Conservation (phyloP, 2,329 filamentous ascomycete genomes). For the Zymoseptoria ardabiliae region DNA sequence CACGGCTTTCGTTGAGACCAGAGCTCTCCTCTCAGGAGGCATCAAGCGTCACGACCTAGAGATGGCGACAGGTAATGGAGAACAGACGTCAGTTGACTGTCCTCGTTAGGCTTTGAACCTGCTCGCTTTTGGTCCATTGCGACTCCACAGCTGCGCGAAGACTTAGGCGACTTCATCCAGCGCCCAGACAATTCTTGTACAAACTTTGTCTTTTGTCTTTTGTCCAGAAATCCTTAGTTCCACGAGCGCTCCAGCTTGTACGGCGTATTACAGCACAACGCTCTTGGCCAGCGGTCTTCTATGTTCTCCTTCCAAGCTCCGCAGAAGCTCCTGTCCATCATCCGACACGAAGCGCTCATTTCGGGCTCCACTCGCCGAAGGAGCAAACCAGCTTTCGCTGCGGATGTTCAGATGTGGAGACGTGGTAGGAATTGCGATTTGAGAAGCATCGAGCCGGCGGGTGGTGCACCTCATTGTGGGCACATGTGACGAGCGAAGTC, state of each 20-base stretch:
- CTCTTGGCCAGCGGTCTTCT: conserved; percentile 76
- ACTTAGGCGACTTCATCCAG: too few relatives aligned
- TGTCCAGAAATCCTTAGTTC: conserved; percentile 59
- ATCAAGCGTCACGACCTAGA: not conserved
- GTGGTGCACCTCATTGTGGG: not conserved
- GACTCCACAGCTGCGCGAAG: too few relatives aligned
- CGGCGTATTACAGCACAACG: conserved; percentile 68
- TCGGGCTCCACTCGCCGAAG: conserved; percentile 30
- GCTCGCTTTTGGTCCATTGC: not conserved
- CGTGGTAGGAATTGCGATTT: not conserved
- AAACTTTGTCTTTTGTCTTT: conserved; percentile 59
- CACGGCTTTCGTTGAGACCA: not conserved
- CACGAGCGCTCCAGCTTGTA: conserved; percentile 61
- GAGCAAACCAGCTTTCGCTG: conserved; percentile 57
- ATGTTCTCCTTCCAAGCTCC: conserved; percentile 68
- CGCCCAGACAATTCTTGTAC: conserved; percentile 45
- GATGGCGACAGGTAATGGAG: not conserved
- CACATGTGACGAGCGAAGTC: not conserved
- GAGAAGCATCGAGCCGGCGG: not conserved
- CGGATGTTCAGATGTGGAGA: conserved; percentile 36
- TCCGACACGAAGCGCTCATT: conserved; percentile 45
- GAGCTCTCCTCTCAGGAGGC: not conserved
- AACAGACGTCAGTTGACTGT: not conserved
- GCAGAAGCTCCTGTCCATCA: conserved; percentile 56
- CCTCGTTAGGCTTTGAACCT: not conserved